phyloP scores from a whole-genome alignment of 192 early-diverging fungal species.

The Chytriomyces sp. region DNA sequence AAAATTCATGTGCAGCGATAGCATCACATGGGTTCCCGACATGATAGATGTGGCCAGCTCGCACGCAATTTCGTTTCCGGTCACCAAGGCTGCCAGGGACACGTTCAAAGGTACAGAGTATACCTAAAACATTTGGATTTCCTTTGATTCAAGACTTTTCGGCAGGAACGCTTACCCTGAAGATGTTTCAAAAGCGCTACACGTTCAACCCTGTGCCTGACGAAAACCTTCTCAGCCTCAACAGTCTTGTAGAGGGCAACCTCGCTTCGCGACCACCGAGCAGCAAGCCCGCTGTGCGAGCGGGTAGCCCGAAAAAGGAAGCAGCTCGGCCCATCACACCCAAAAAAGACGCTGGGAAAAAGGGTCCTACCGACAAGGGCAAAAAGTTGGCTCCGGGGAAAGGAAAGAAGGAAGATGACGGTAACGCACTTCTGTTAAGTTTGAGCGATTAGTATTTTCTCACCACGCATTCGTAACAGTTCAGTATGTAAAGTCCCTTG shows the following conservation, averaged over 20 bases:
- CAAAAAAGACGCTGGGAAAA: not conserved
- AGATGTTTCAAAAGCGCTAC: not conserved
- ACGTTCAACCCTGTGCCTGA: not conserved
- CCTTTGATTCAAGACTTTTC: not conserved
- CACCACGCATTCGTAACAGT: not conserved
- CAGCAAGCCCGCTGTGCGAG: not conserved
- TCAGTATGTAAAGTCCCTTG: slow-evolving; percentile 9
- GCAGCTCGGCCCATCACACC: not conserved
- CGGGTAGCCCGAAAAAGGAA: slow-evolving; percentile 7
- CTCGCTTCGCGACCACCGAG: not conserved
- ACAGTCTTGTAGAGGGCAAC: not conserved
- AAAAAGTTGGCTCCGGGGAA: not conserved
- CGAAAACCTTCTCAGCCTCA: not conserved
- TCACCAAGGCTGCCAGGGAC: slow-evolving; percentile 9
- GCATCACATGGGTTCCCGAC: slow-evolving; percentile 16
- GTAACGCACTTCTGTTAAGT: not conserved
- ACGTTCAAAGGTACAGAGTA: slow-evolving; percentile 20
- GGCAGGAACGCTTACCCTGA: not conserved
- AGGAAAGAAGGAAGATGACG: slow-evolving; percentile 23
- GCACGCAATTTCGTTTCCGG: not conserved
- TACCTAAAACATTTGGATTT: too few relatives aligned
- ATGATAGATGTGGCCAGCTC: slow-evolving; percentile 9
- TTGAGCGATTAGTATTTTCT: not conserved
- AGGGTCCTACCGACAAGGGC: not conserved
- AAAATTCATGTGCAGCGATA: not conserved